Conservation (phyloP, 208 protist genomes). For the Acanthamoeba lenticulata region DNA sequence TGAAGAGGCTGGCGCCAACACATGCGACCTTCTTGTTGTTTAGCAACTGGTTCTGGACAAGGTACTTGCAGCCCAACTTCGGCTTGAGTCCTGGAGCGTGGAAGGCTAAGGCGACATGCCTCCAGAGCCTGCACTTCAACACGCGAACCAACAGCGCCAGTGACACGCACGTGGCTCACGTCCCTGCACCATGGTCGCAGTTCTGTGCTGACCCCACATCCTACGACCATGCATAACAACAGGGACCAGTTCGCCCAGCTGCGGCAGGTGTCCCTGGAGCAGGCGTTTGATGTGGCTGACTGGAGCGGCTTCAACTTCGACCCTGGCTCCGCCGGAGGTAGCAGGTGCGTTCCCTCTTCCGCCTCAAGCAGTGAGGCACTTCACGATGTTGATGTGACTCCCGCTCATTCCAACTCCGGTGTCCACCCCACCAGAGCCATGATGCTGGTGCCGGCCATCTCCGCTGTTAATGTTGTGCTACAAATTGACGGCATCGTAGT, state of each 20-base stretch:
- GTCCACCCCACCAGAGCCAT: background rate
- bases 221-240: background rate
- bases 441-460: background rate
- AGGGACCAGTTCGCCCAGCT: constrained; percentile 41
- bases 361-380: background rate
- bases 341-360: background rate
- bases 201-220: background rate
- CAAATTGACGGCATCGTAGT: background rate
- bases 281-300: background rate
- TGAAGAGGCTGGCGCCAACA: no score
- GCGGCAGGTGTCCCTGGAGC: background rate
- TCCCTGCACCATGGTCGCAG: background rate
- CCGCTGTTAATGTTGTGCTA: background rate
- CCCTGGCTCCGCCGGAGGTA: constrained; percentile 4
- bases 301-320: background rate
- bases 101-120: background rate
- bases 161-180: background rate
- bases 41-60: constrained; percentile 32
- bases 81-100: background rate
- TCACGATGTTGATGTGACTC: background rate
- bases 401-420: background rate
- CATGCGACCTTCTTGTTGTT: background rate
- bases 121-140: background rate
- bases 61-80: background rate
- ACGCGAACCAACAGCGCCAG: background rate